These are phyloP conservation scores for Chaetomiaceae sp. DNA, from an alignment of 2,329 filamentous ascomycete genomes.

Conservation along the genomic window DNA sequence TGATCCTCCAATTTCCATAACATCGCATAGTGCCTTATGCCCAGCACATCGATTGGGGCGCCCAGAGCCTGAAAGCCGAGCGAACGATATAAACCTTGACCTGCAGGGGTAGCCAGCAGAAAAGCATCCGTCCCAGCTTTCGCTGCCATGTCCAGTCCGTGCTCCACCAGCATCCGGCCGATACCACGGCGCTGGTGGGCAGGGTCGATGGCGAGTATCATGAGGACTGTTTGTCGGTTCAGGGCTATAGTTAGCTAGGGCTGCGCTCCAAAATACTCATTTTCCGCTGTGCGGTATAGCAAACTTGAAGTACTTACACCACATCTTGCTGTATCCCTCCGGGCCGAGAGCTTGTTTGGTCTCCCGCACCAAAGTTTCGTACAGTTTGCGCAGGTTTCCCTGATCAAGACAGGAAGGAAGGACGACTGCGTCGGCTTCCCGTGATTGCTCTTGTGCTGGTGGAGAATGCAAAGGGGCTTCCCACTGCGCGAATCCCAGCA, in stretches of 20 bases:
- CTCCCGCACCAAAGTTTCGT: constrained; percentile 1
- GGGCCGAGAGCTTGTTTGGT: constrained; percentile 10
- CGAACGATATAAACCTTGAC: constrained; percentile 20
- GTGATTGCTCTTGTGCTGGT: too few relatives aligned
- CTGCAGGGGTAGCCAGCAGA: constrained; percentile 20
- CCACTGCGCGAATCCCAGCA: constrained; percentile 21
- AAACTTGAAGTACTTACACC: constrained; percentile 18
- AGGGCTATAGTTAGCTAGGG: background rate
- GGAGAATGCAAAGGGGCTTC: too few relatives aligned
- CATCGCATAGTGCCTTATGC: constrained; percentile 13
- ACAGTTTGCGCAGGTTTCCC: background rate
- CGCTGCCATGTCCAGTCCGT: constrained; percentile 21
- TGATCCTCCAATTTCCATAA: too few relatives aligned
- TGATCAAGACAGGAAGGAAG: constrained; percentile 10
- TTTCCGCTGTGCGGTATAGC: background rate
- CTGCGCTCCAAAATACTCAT: background rate
- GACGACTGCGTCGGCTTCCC: constrained; percentile 1
- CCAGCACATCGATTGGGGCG: background rate
- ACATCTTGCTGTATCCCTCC: constrained; percentile 17
- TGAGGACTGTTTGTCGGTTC: constrained; percentile 18
- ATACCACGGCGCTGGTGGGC: constrained; percentile 25
- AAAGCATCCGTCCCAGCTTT: constrained; percentile 17
- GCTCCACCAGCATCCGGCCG: constrained; percentile 21
- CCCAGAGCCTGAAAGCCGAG: constrained; percentile 22
- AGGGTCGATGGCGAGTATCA: constrained; percentile 23